Evolutionary conservation across 345 rosid genomes (phyloP).

Genomic region (Pugionium dolabratum): DNA sequence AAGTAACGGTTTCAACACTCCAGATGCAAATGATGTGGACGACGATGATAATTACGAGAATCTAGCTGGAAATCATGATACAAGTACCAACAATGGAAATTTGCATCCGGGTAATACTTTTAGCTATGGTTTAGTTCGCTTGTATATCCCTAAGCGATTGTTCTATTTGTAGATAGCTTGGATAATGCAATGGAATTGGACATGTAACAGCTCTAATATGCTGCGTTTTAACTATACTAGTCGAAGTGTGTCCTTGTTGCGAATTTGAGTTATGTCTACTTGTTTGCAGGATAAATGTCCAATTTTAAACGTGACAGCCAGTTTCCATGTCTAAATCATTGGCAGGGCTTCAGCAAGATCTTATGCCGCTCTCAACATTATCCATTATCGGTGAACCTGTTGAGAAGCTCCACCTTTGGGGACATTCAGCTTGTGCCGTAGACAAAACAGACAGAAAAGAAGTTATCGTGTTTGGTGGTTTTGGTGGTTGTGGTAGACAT

Average conservation of each 20-base stretch:
- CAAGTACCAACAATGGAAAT: constrained; percentile 31
- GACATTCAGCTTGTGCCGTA: constrained; percentile 68
- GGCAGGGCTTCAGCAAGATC: constrained; percentile 59
- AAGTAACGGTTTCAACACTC: constrained; percentile 42
- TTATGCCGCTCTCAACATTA: constrained; percentile 46
- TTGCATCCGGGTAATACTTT: constrained; percentile 43
- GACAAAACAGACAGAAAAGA: constrained; percentile 34
- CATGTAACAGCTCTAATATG: not conserved
- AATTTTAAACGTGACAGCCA: constrained; percentile 55
- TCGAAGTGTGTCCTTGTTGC: constrained; percentile 11
- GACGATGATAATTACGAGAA: constrained; percentile 40
- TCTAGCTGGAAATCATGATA: constrained; percentile 28
- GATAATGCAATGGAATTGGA: not conserved
- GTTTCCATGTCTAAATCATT: constrained; percentile 74
- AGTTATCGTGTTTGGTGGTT: constrained; percentile 81
- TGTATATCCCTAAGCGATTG: not conserved
- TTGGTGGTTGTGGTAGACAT: constrained; percentile 93
- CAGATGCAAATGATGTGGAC: constrained; percentile 3
- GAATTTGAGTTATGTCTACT: constrained; percentile 42
- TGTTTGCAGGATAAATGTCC: constrained; percentile 64
- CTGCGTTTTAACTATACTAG: not conserved
- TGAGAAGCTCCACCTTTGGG: constrained; percentile 90
- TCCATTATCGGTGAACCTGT: constrained; percentile 56
- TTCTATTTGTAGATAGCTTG: not conserved
- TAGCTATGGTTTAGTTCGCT: not conserved